Evolutionary conservation across 208 protist genomes (phyloP).

Genomic region (Wallacemonas rigidus): DNA sequence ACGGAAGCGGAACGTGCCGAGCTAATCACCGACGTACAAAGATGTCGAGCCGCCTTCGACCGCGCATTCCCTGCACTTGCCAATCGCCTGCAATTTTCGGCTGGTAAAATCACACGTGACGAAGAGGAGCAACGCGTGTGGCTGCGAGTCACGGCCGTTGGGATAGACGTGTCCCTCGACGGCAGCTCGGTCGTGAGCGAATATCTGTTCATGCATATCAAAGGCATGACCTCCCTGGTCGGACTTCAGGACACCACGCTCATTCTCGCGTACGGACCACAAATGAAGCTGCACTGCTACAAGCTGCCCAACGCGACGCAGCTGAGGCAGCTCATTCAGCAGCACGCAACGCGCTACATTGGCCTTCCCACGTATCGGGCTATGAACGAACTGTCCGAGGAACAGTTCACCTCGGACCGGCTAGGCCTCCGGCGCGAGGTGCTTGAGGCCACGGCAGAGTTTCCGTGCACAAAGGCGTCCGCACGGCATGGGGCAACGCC

Average conservation of each 20-base stretch:
- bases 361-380: constrained; percentile 51
- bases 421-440: constrained; percentile 62
- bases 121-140: constrained; percentile 39
- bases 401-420: constrained; percentile 71
- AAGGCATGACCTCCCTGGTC: constrained; percentile 49
- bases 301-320: constrained; percentile 25
- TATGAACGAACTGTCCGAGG: constrained; percentile 45
- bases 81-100: constrained; percentile 35
- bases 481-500: constrained; percentile 47
- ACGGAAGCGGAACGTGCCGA: constrained; percentile 64
- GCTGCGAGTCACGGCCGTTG: constrained; percentile 64
- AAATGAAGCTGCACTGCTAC: constrained; percentile 80
- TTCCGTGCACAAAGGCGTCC: constrained; percentile 67
- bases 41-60: constrained; percentile 64
- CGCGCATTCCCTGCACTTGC: constrained; percentile 25
- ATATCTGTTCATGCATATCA: constrained; percentile 86
- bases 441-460: constrained; percentile 78
- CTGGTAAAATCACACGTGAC: constrained; percentile 59
- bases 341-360: constrained; percentile 51
- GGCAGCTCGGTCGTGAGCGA: constrained; percentile 40
- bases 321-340: constrained; percentile 45
- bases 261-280: constrained; percentile 62
- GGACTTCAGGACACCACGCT: constrained; percentile 61
- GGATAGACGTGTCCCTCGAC: constrained; percentile 39
- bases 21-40: constrained; percentile 88